phyloP scores from a whole-genome alignment of 148 eudicot species.

The Limonium bicolor region DNA sequence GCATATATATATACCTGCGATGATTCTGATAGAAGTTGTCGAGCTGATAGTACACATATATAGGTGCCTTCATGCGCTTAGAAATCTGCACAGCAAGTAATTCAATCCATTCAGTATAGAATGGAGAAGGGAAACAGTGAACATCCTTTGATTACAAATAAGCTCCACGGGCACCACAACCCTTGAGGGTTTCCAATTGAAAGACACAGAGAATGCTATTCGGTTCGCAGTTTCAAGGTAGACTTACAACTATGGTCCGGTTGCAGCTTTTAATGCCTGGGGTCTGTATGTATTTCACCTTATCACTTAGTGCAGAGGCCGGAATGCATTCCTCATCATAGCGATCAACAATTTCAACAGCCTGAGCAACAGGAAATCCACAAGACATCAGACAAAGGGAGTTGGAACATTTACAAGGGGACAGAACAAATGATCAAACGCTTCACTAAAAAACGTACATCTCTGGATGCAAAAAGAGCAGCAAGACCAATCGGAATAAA shows the following conservation, averaged over 20 bases:
- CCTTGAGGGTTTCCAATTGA: too few species aligned
- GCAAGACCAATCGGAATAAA: conserved; percentile 93
- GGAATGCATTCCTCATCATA: conserved; percentile 70
- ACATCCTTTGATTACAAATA: too few species aligned
- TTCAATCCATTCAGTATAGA: too few species aligned
- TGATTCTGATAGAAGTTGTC: conserved; percentile 98
- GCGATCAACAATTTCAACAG: conserved; percentile 82
- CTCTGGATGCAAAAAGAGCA: conserved; percentile 74
- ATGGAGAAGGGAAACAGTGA: too few species aligned
- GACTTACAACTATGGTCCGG: conserved; percentile 40
- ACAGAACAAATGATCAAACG: background rate
- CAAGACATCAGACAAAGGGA: background rate
- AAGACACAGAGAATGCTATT: too few species aligned
- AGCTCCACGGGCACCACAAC: too few species aligned
- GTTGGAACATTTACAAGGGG: background rate
- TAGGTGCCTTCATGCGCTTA: conserved; percentile 74
- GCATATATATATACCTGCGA: conserved; percentile 91
- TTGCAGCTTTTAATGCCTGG: conserved; percentile 43
- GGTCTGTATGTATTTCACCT: conserved; percentile 45
- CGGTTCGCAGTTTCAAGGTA: background rate
- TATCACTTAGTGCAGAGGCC: conserved; percentile 20
- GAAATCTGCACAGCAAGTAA: conserved; percentile 29
- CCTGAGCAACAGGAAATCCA: conserved; percentile 24
- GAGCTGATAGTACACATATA: conserved; percentile 91
- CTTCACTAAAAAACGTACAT: conserved; percentile 33